Evolutionary conservation across 768 basidiomycete genomes (phyloP).

Genomic region (Cantharellus cinnabarinus): DNA sequence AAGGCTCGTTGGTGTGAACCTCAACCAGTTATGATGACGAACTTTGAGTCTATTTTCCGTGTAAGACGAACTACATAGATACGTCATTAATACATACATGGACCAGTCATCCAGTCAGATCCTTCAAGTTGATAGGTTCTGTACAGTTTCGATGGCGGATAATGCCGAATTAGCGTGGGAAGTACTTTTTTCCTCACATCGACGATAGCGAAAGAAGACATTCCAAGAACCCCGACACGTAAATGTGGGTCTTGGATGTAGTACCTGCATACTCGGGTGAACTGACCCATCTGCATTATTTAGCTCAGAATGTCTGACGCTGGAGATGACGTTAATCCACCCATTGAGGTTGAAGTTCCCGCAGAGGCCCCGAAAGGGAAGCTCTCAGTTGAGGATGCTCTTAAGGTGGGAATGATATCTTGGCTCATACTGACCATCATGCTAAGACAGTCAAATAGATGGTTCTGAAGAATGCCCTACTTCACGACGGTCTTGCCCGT

Average conservation of each 20-base stretch:
- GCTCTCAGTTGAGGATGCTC: conserved; percentile 86
- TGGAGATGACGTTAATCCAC: conserved; percentile 40
- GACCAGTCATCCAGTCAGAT: not conserved
- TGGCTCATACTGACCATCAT: not conserved
- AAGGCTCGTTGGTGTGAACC: not conserved
- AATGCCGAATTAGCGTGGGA: not conserved
- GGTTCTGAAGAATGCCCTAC: conserved; percentile 97
- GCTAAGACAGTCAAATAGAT: conserved; percentile 30
- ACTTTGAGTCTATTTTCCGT: no score
- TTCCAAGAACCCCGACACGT: conserved; percentile 17
- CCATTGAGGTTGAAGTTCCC: conserved; percentile 37
- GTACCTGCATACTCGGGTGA: no score
- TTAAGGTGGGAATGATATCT: conserved; percentile 32
- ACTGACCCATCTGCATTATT: not conserved
- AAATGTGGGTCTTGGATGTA: no score
- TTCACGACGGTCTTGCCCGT: conserved; percentile 94
- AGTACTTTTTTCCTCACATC: conserved; percentile 35
- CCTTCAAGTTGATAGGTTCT: not conserved
- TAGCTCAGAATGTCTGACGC: conserved; percentile 75
- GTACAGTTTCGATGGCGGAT: not conserved
- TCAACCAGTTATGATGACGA: not conserved
- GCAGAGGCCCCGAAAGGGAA: conserved; percentile 87
- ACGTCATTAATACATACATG: no score
- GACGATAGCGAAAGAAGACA: conserved; percentile 95
- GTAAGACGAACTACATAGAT: no score